These are phyloP conservation scores for Ilex asprella DNA, from an alignment of 257 asterid genomes.

Conservation along the genomic window DNA sequence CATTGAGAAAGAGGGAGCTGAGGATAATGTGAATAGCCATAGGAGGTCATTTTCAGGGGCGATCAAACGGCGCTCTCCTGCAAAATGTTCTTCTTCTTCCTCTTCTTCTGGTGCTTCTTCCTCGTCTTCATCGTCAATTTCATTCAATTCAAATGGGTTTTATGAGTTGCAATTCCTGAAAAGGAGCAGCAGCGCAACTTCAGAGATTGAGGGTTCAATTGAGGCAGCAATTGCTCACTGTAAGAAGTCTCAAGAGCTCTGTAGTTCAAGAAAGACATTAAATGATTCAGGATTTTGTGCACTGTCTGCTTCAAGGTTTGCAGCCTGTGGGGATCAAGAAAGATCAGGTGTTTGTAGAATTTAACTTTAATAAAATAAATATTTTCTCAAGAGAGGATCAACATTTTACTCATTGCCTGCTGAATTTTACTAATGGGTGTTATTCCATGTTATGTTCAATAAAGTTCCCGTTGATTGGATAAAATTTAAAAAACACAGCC, in stretches of 20 bases:
- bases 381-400: neutral
- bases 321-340: constrained; percentile 15
- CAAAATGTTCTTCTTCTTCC: constrained; percentile 37
- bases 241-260: constrained; percentile 50
- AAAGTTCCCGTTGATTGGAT: too few species aligned
- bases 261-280: constrained; percentile 22
- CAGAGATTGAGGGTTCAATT: constrained; percentile 60
- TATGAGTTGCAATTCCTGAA: constrained; percentile 32
- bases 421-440: neutral
- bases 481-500: too few species aligned
- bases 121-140: constrained; percentile 45
- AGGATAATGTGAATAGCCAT: constrained; percentile 22
- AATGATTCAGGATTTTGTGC: constrained; percentile 19
- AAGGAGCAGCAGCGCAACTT: constrained; percentile 59
- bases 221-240: constrained; percentile 92
- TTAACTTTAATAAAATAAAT: constrained; percentile 8
- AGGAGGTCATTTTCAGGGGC: constrained; percentile 80
- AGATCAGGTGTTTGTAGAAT: constrained; percentile 21
- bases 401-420: neutral
- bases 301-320: constrained; percentile 23
- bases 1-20: constrained; percentile 23
- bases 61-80: constrained; percentile 54
- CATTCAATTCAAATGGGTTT: constrained; percentile 38
- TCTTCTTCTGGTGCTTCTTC: constrained; percentile 46
- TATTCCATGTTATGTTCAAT: too few species aligned